Conservation (phyloP, 768 basidiomycete genomes). For the Rubroboletus pulcherrimus region DNA sequence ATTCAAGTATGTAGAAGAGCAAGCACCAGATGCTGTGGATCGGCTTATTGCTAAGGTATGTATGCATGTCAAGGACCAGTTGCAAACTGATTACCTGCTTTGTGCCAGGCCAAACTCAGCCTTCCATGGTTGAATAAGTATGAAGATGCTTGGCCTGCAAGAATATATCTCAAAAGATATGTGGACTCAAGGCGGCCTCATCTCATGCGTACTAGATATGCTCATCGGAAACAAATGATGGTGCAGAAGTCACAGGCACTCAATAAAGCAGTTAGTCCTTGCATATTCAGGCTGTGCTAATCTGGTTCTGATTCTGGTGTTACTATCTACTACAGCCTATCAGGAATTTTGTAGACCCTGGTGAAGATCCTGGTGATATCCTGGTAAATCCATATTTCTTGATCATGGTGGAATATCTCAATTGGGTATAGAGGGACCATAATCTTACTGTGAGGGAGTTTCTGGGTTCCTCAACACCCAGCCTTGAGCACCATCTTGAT, state of each 20-base stretch:
- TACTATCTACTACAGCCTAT: background rate
- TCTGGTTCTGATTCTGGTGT: background rate
- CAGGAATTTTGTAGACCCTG: background rate
- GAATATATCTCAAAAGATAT: slow-evolving; percentile 20
- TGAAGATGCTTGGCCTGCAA: slow-evolving; percentile 18
- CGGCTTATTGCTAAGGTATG: slow-evolving; percentile 6
- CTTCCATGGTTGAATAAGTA: slow-evolving; percentile 22
- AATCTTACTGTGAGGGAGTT: slow-evolving; percentile 9
- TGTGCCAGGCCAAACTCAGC: slow-evolving; percentile 1
- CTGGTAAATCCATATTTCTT: slow-evolving; percentile 7
- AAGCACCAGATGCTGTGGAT: slow-evolving; percentile 5
- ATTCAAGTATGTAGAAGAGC: slow-evolving; percentile 18
- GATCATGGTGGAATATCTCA: background rate
- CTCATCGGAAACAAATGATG: background rate
- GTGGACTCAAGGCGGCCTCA: slow-evolving; percentile 8
- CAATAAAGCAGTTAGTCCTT: background rate
- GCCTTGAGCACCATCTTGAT: slow-evolving; percentile 17
- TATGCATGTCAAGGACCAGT: background rate
- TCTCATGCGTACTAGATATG: background rate
- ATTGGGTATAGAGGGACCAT: background rate
- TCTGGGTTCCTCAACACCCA: slow-evolving; percentile 19
- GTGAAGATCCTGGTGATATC: background rate
- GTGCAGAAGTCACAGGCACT: background rate
- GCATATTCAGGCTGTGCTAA: background rate
- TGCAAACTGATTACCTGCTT: background rate